Percentiles rank a stretch among this genome's conserved stretches.
Conservation (phyloP, 2,329 filamentous ascomycete species). For the Elsinoe arachidis region DNA sequence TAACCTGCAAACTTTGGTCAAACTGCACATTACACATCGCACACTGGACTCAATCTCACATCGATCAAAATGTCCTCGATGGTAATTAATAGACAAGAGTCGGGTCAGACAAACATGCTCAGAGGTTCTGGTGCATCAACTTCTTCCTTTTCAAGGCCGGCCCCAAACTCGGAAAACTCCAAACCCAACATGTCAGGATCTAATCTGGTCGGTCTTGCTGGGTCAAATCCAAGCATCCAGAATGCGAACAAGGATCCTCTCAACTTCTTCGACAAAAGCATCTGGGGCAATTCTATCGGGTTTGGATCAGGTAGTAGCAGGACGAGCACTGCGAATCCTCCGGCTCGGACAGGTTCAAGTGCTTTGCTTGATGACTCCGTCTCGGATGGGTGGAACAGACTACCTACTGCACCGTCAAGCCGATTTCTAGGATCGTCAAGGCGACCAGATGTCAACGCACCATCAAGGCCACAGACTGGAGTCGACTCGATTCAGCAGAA, state of each 20-base stretch:
- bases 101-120: constrained; percentile 5
- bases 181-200: not conserved
- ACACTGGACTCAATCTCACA: not conserved
- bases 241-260: not conserved
- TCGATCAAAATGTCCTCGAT: constrained; percentile 1
- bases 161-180: not conserved
- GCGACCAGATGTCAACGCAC: not conserved
- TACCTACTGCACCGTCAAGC: not conserved
- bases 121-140: not conserved
- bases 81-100: constrained; percentile 14
- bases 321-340: not conserved
- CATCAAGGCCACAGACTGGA: not conserved
- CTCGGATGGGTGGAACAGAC: constrained; percentile 5
- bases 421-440: not conserved
- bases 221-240: not conserved
- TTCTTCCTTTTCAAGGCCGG: not conserved
- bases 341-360: constrained; percentile 4
- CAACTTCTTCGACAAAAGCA: not conserved
- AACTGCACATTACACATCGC: too few relatives aligned
- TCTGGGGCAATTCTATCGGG: constrained; percentile 1
- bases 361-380: constrained; percentile 10
- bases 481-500: not conserved
- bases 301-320: not conserved
- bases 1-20: not conserved
- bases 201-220: constrained; percentile 9